Conservation (phyloP, 371 early-diverging fungal species). For the Mucor irregularis region DNA sequence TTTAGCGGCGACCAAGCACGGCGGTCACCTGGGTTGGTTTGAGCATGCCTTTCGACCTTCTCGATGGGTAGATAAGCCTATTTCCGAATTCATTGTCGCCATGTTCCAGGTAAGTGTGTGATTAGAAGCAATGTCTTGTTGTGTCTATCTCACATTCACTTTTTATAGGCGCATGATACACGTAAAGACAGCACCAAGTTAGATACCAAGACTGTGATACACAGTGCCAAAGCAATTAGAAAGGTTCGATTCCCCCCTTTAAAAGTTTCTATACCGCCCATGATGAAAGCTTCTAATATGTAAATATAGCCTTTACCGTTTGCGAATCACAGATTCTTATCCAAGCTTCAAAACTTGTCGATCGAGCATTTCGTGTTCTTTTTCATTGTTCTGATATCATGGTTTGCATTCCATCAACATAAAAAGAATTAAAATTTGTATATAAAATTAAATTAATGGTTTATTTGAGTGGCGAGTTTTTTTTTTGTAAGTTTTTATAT, state of each 20-base stretch:
- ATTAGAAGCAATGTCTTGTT: too few relatives aligned
- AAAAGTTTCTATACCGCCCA: background rate
- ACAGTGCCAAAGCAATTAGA: conserved; percentile 18
- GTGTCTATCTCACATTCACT: too few relatives aligned
- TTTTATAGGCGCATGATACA: conserved; percentile 22
- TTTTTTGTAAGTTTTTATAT: background rate
- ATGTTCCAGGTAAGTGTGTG: conserved; percentile 52
- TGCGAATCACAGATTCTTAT: background rate
- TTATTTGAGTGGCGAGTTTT: background rate
- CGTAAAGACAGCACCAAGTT: conserved; percentile 10
- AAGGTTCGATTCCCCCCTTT: conserved; percentile 15
- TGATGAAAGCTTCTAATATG: background rate
- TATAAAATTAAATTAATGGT: background rate
- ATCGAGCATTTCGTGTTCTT: background rate
- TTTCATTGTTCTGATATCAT: background rate
- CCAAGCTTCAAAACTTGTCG: background rate
- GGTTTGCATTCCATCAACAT: background rate
- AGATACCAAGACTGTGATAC: conserved; percentile 4
- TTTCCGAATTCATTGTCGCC: conserved; percentile 70
- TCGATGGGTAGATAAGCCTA: conserved; percentile 68
- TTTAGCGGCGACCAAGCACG: conserved; percentile 81
- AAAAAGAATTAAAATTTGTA: background rate
- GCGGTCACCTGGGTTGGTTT: conserved; percentile 97
- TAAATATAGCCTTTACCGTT: background rate
- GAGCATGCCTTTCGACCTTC: conserved; percentile 54